Percentiles rank a stretch among this genome's conserved stretches.
Conservation (phyloP, 2,329 filamentous ascomycete genomes). For the Geosmithia putterillii region DNA sequence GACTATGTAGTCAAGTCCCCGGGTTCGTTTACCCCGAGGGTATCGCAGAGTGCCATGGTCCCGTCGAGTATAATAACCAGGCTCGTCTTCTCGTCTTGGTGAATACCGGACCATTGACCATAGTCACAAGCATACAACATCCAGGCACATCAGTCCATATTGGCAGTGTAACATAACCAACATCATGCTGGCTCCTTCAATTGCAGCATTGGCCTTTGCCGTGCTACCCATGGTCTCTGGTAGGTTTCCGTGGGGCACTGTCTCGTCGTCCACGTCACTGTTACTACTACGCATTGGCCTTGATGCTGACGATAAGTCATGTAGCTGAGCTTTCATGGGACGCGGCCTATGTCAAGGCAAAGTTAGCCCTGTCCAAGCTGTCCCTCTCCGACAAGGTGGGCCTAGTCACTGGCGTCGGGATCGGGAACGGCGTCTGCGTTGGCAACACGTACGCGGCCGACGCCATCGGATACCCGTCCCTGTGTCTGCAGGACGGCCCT, state of each 20-base stretch:
- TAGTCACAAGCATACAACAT: no score
- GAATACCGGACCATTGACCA: no score
- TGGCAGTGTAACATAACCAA: no score
- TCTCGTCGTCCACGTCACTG: no score
- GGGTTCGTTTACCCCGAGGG: no score
- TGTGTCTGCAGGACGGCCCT: conserved; percentile 74
- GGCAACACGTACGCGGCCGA: conserved; percentile 46
- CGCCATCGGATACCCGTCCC: conserved; percentile 51
- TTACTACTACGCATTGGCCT: no score
- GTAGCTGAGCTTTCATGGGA: conserved; percentile 36
- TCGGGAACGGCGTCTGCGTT: conserved; percentile 50
- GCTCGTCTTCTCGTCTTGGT: no score
- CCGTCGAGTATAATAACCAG: no score
- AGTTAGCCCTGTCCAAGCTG: conserved; percentile 54
- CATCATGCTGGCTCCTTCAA: not conserved
- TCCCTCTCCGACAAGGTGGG: conserved; percentile 67
- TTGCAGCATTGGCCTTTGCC: conserved; percentile 2
- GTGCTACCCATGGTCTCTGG: conserved; percentile 2
- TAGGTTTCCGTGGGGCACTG: no score
- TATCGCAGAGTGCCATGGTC: no score
- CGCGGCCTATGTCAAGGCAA: conserved; percentile 58
- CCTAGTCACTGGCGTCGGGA: conserved; percentile 62
- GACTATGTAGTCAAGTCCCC: no score
- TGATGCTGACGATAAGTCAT: not conserved
- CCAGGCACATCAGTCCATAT: no score